Evolutionary conservation across 768 basidiomycete genomes (phyloP), one percentile per base, ranked within the genome.

Genomic region (Tulasnella calospora): DNA sequence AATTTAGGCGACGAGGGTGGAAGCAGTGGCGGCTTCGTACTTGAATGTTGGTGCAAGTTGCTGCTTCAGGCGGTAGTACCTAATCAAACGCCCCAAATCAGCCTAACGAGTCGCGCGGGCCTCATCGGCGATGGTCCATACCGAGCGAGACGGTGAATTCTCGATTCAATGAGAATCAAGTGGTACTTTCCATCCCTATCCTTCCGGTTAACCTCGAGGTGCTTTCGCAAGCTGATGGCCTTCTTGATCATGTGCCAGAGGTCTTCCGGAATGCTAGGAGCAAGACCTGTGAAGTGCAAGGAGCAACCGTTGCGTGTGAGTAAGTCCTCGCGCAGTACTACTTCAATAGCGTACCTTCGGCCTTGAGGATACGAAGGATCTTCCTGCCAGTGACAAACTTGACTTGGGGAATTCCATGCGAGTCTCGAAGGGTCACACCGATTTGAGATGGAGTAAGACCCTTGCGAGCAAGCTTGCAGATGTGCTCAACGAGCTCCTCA

Each of bases 191-290:
- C 94, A 89, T 98, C 96, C 89, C 95, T 97, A 90, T 99, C 97
- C 86, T 96, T 97, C 85, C 97, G 92, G 92, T 98, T 98, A 83
- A 90, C 89, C 86, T 98, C 95, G 82, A 99, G 90, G 87, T 99
- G 97, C 89, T 98, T 99, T 87, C 96, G 95, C 84, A 99, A 95
- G 83, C 94, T 89, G 84, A 99, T 96, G 85, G 97, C 97, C 92
- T 98, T 99, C 92, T 98, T 98, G 91, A 99, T 92, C 86, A 98
- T 92, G 90, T 95, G 92, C 93, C 95, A 98, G 80, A 98, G 93
- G 90, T 98, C 97, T 91, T 99, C 97, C 82, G 97, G 97, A 88
- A 99, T 94, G 87, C 91, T 89, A 83, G 97, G 96, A 85, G 92
- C 96, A 87, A 99, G 93, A 87, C 94, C 96, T 97, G 78, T 30